These are phyloP conservation scores for Tulasnella sp. DNA, from an alignment of 768 basidiomycete genomes.

Conservation along the genomic window DNA sequence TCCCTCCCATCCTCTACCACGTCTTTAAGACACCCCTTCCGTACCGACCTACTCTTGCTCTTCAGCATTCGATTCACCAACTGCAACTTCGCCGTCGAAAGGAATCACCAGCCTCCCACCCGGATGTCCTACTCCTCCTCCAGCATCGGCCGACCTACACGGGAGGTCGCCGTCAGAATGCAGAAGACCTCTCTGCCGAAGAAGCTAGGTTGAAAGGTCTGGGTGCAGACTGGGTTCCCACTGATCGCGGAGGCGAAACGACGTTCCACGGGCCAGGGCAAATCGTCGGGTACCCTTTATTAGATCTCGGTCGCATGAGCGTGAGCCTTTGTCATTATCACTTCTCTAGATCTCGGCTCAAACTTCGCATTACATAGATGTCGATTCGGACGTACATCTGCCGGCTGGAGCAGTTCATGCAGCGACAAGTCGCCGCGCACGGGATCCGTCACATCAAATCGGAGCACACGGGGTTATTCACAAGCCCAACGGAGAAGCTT, in stretches of 20 bases:
- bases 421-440: constrained; percentile 45
- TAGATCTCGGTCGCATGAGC: constrained; percentile 71
- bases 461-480: constrained; percentile 84
- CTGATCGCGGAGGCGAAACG: constrained; percentile 79
- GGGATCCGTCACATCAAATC: constrained; percentile 45
- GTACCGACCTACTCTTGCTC: constrained; percentile 49
- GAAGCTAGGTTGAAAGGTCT: constrained; percentile 49
- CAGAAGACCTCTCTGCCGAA: constrained; percentile 44
- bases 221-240: constrained; percentile 78
- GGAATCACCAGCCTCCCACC: constrained; percentile 25
- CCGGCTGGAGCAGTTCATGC: constrained; percentile 59
- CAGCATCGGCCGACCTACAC: constrained; percentile 95
- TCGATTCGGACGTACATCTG: constrained; percentile 74
- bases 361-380: constrained; percentile 16
- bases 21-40: constrained; percentile 67
- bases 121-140: constrained; percentile 62
- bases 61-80: constrained; percentile 61
- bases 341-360: background rate
- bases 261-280: constrained; percentile 98
- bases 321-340: constrained; percentile 38
- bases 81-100: constrained; percentile 48
- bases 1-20: constrained; percentile 58
- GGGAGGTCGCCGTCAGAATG: constrained; percentile 72
- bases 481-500: constrained; percentile 68
- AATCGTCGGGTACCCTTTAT: constrained; percentile 85